Evolutionary conservation across 108 stramenopile species (phyloP).

Genomic region (Discostella stelligeroides): DNA sequence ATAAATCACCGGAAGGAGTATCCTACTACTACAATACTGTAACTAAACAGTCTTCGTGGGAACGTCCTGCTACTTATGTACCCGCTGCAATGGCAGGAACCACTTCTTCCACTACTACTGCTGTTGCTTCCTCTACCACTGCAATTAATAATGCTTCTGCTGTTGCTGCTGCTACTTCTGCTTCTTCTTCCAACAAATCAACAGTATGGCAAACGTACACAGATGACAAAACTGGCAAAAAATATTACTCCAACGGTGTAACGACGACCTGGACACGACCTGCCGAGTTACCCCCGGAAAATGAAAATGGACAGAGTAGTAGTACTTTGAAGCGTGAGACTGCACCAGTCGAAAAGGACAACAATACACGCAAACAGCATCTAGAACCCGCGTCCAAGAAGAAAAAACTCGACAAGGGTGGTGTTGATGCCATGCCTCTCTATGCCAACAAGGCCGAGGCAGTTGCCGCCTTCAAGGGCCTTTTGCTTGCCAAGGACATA

Average conservation of each 20-base stretch:
- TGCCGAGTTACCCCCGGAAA: conserved; percentile 39
- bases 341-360: conserved; percentile 14
- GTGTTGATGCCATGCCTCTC: conserved; percentile 9
- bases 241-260: conserved; percentile 82
- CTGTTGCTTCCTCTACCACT: background rate
- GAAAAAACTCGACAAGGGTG: conserved; percentile 18
- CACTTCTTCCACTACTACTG: conserved; percentile 13
- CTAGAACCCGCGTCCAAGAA: conserved; percentile 53
- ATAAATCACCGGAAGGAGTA: conserved; percentile 55
- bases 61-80: conserved; percentile 55
- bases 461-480: conserved; percentile 79
- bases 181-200: conserved; percentile 2
- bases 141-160: conserved; percentile 2
- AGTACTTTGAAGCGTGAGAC: conserved; percentile 10
- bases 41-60: conserved; percentile 61
- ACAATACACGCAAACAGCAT: conserved; percentile 6
- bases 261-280: conserved; percentile 84
- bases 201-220: conserved; percentile 68
- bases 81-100: conserved; percentile 12
- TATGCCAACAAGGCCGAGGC: conserved; percentile 78
- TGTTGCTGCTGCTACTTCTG: background rate
- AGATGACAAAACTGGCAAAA: conserved; percentile 67
- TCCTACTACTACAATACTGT: conserved; percentile 73
- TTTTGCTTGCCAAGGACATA: conserved; percentile 76
- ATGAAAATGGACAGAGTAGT: conserved; percentile 9